Evolutionary conservation across 2,329 filamentous ascomycete species (phyloP), one percentile per base, ranked within the genome.

Genomic region (Capronia americana): DNA sequence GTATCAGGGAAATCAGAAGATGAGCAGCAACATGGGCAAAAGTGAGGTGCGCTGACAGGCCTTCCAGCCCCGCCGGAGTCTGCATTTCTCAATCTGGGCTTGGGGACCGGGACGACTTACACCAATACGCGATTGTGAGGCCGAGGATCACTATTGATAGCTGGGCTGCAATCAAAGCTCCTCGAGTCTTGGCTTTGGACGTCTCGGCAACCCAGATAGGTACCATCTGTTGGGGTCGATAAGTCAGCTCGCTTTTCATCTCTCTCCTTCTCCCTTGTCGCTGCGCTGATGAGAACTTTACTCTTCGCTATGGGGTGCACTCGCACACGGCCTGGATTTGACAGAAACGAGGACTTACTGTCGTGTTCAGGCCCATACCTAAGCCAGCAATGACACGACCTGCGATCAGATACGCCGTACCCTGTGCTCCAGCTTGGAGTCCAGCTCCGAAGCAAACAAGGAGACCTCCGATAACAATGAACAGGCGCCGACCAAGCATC

Each of bases 391-490:
- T 63, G 28, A 71, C 58, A 48, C 74, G 73, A 2, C 68, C 57
- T 20, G 72, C 65, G 1, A 70, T 70, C 51, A 71, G 74, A 23
- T 74, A 62, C 48, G 70, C 48, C 10, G 30, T 56, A 17, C 63
- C 63, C 1, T 48, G 41, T 4, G 67, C 48, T 23, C 64, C 70
- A 14, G 72, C 76, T 67, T 80, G 78, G 57, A 80, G 77, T 28
- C 77, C 66, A 24, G 79, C 78, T 55, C 78, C 78, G 41, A 80
- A 57, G 11, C 79, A 76, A 75, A 80, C 78, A 67, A 88, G 84
- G 46, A 85, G 75, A 24, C 86, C 83, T 57, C 87, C 87, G 44
- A 84, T 79, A 70, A 87, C 87, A 68, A 85, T 83, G 11, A 85
- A 84, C 68, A 76, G 78, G 17, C 77, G 77, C 65, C 78, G 77